Conservation (phyloP, 2,329 filamentous ascomycete genomes). For the Orbilia javanica region DNA sequence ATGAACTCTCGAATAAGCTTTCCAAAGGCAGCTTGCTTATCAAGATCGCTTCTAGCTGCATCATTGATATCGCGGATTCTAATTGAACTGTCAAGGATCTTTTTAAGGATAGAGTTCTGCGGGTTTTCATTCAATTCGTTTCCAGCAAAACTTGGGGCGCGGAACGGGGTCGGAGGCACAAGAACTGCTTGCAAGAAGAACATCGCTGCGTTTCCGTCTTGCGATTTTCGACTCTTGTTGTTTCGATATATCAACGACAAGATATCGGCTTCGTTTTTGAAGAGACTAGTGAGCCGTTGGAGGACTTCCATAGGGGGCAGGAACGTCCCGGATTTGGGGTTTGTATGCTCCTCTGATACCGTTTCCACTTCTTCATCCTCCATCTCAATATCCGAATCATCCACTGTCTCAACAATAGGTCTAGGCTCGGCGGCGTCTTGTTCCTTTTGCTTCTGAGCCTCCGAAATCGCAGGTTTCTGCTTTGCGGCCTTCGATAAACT, state of each 20-base stretch:
- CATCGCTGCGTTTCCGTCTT: slow-evolving; percentile 69
- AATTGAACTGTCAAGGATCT: slow-evolving; percentile 81
- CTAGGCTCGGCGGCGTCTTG: slow-evolving; percentile 67
- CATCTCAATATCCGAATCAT: slow-evolving; percentile 66
- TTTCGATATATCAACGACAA: slow-evolving; percentile 83
- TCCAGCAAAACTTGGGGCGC: slow-evolving; percentile 83
- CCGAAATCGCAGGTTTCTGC: slow-evolving; percentile 3
- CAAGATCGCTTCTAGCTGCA: slow-evolving; percentile 11
- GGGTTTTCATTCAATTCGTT: slow-evolving; percentile 87
- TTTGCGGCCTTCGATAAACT: slow-evolving; percentile 35
- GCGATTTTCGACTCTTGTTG: slow-evolving; percentile 72
- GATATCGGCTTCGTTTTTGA: slow-evolving; percentile 87
- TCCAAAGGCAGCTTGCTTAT: slow-evolving; percentile 42
- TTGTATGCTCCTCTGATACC: slow-evolving; percentile 66
- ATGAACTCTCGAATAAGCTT: slow-evolving; percentile 61
- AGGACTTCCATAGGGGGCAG: slow-evolving; percentile 85
- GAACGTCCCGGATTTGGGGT: slow-evolving; percentile 65
- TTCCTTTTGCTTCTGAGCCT: background rate
- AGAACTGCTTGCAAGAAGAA: slow-evolving; percentile 91
- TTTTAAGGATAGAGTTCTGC: slow-evolving; percentile 82
- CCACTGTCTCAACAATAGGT: slow-evolving; percentile 65
- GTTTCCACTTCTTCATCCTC: slow-evolving; percentile 70
- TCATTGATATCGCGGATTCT: slow-evolving; percentile 68
- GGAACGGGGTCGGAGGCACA: slow-evolving; percentile 91
- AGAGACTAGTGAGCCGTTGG: slow-evolving; percentile 81